Evolutionary conservation across 306 rosid genomes (phyloP), one percentile per base, ranked within the genome.

Genomic region (Lablab purpureus): DNA sequence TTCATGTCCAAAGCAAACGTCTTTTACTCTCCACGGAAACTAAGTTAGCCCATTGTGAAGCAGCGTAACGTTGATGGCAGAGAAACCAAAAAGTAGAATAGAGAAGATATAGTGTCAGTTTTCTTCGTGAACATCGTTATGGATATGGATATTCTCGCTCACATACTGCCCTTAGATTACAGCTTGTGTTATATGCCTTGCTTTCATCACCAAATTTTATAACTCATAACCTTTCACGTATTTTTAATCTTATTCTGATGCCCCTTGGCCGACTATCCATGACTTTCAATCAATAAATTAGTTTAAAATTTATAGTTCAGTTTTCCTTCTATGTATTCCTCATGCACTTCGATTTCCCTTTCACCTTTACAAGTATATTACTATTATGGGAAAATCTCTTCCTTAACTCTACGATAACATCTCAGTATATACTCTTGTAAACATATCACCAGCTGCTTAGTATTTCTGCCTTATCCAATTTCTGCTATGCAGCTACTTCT

Each of bases 61-160:
- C 27, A 43, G 76, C 76, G 64, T 2, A 77, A 12, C 18, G 73
- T 17, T 55, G 60, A 70, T 36, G 13, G 19, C 25, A 28, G 55
- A 50, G 62, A 7, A 27, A 47, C 74, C 81, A 76, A 87, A 89
- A 60, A 19, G 22, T 8, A 74, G 55, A 49, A 27, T 25, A 52
- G 34, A 19, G 71, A 30, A 77, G 10, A 79, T 88, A 87, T 86
- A 90, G 41, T 7, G 13, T 22, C 13, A 0, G 12, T 2, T 41
- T 23, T 77, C 85, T 21, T 86, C 30, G 90, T 0, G 0, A 0
- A 0, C 5, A 69, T 13, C 94, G 89, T 2, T 62, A 5, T 1
- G 2, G 6, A 27, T 27, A 7, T 5, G 73, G 56, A 87, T 73
- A 82, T 85, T 76, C 82, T 70, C 62, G 37, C 51, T 55, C 11